Base-by-base conservation (phyloP, 495 filamentous ascomycete species). In the Acidiella bohemica region DNA sequence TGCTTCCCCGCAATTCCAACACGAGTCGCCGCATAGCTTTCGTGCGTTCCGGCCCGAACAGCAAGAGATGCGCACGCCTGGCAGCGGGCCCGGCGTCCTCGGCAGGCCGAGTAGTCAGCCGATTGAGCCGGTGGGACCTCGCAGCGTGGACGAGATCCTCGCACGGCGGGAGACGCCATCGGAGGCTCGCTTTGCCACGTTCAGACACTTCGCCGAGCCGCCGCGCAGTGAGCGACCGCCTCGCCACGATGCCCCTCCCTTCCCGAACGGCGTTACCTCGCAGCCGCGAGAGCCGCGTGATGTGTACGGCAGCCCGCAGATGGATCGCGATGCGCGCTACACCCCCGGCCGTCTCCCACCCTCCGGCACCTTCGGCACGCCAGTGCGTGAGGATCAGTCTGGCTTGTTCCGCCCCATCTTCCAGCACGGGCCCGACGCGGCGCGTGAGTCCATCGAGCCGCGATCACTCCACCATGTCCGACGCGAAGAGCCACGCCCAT, bases 21-120 rank as follows among this genome's bases (percentile, higher is more conserved):
- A 34, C 5, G 45, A 43, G 28, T 43, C 39, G 3, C 32, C 28
- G 23, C 42, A 51, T 23, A 44, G 38, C 27, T 51, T 51, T 31
- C 42, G 47, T 9, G 43, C 47, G 2, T 51, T 51, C 28, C 32
- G 31, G 22, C 38, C 32, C 2, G 25, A 26, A 10, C 26, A 22
- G 18, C 30, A 31, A 10, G 42, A 38, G 28, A 18, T n/a, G 17
- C 14, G 42, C 10, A 22, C 25, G 11, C 5, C 12, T 13, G 2
- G 20, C n/a, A 46, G 39, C 32, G 43, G 38, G 2, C 20, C 24
- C 7, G 36, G 20, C 11, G n/a, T 19, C 1, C 33, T 36, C 12
- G 38, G 31, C 3, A 39, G 52, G 22, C 50, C 50, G 1, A 53
- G 26, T 46, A 49, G 46, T 35, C 50, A 53, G 41, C 50, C 50